Evolutionary conservation across 1,284 basidiomycete genomes (phyloP), one percentile per base, ranked within the genome.

Genomic region (Rhizoctonia solani): DNA sequence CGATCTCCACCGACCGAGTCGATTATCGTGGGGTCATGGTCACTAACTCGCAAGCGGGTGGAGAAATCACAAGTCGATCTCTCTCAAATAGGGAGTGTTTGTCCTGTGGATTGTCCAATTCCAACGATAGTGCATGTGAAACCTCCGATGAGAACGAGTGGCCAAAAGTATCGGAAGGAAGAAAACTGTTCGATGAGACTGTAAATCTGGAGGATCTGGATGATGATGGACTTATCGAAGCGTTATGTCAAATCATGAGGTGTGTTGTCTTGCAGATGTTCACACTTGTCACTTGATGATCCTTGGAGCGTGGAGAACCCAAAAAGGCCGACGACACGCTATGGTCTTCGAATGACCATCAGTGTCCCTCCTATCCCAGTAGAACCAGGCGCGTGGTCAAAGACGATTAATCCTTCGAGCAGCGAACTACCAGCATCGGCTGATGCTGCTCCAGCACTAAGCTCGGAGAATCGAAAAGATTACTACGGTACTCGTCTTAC

Each of bases 401-500:
- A 29, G 23, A 34, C 50, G 3, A 44, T 53, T 39, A 21, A n/a
- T 16, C 50, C n/a, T n/a, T n/a, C 50, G 50, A 3, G 50, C 30
- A 5, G 34, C 29, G 25, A 30, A 8, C 47, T 32, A 9, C 59
- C 59, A 3, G 59, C 49, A 3, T 52, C 59, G 2, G 53, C 32
- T 8, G 14, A 53, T 21, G 47, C 47, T 16, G 59, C 49, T 13
- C 59, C 59, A 16, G 59, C 47, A 27, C 21, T 53, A 2, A 47
- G 42, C 37, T n/a, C 32, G 14, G 23, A 14, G 16, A 16, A 47
- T n/a, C 32, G 47, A 68, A 6, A 50, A 50, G 61, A 49, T 61
- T 55, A 74, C 69, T 90, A 90, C 73, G 89, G 83, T 52, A 92
- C 90, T 37, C 86, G 90, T 13, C 76, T 89, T 52, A 84, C 90